Percentiles rank a stretch among this genome's conserved stretches.
Conservation (phyloP, 306 rosid species). For the Purshia tridentata region DNA sequence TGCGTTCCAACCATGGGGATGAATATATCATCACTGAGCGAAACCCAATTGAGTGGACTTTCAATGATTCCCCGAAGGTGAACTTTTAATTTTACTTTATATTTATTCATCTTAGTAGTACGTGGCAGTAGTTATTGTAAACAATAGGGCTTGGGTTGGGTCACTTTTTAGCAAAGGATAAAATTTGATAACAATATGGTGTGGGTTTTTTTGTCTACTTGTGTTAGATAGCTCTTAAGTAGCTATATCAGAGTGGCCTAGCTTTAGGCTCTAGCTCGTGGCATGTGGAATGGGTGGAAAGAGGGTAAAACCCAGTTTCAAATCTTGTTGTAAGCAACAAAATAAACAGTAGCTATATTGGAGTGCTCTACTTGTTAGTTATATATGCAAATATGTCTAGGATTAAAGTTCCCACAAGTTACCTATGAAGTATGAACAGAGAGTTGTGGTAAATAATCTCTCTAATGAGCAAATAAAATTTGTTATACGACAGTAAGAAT, state of each 20-base stretch:
- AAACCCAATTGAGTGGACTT: conserved; percentile 76
- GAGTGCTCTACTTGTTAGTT: background rate
- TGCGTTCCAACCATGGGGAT: conserved; percentile 71
- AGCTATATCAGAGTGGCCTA: background rate
- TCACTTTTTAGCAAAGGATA: background rate
- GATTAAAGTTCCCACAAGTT: background rate
- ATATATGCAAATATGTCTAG: background rate
- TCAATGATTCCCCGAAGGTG: conserved; percentile 66
- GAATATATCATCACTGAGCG: conserved; percentile 61
- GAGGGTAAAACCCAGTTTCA: background rate
- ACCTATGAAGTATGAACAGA: background rate
- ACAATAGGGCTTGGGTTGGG: background rate
- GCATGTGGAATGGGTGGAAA: background rate
- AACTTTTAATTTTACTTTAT: conserved; percentile 15
- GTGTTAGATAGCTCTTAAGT: background rate
- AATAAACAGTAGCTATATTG: background rate
- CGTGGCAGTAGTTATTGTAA: background rate
- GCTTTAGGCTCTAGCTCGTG: background rate
- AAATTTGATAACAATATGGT: background rate
- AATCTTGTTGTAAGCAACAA: background rate
- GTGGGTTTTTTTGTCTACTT: background rate
- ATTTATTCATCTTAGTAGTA: background rate
- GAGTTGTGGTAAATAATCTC: background rate
- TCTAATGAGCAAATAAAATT: background rate
- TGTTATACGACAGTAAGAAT: background rate